A percentile compares a stretch with the other conserved stretches of the same genome.
Evolutionary conservation across 2,329 filamentous ascomycete species (phyloP).

Genomic region (Metarhizium humberi): DNA sequence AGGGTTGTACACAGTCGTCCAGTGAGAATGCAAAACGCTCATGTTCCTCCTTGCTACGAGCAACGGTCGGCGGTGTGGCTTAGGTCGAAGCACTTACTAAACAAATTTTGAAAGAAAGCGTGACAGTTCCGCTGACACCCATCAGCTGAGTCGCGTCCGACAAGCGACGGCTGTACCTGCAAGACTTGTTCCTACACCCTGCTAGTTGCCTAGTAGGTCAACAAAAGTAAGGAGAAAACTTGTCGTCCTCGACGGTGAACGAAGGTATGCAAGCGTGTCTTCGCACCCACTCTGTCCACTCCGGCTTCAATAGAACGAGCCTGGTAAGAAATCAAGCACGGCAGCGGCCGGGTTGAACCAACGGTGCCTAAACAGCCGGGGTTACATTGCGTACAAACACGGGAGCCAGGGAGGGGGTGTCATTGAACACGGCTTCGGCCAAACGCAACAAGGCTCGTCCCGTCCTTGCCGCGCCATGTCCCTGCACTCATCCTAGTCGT

Average conservation of each 20-base stretch:
- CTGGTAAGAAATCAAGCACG: background rate
- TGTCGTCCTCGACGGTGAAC: background rate
- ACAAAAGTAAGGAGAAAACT: background rate
- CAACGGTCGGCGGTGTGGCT: slow-evolving; percentile 3
- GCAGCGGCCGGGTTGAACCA: background rate
- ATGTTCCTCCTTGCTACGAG: background rate
- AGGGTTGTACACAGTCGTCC: background rate
- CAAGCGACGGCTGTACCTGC: background rate
- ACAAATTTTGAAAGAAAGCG: background rate
- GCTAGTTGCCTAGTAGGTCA: background rate
- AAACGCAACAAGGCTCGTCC: slow-evolving; percentile 24
- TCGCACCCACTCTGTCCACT: background rate
- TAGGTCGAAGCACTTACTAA: background rate
- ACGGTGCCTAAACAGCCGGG: background rate
- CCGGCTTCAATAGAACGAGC: background rate
- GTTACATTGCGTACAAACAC: background rate
- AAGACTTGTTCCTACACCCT: background rate
- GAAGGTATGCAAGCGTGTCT: background rate
- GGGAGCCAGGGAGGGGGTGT: background rate
- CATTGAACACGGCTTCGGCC: background rate
- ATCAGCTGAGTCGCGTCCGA: background rate
- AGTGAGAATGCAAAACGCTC: background rate
- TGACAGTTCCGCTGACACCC: background rate
- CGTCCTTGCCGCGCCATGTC: slow-evolving; percentile 19
- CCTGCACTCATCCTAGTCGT: slow-evolving; percentile 2